Evolutionary conservation across 352 stramenopile species (phyloP).

Genomic region (Pythium scleroteichum): DNA sequence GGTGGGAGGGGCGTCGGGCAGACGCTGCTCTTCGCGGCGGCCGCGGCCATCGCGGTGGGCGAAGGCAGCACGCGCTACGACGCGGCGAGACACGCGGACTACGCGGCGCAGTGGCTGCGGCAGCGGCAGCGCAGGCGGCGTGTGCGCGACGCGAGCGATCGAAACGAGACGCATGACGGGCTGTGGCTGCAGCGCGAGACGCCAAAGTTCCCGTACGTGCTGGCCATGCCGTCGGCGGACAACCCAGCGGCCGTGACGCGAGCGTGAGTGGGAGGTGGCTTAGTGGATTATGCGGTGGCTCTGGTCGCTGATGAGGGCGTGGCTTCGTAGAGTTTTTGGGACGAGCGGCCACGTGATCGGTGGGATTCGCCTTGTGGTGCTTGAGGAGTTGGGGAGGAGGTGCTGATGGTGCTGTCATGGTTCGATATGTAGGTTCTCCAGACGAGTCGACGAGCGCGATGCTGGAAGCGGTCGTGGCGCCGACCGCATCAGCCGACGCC

Average conservation of each 20-base stretch:
- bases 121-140: slow-evolving; percentile 2
- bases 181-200: slow-evolving; percentile 50
- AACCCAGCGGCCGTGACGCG: slow-evolving; percentile 26
- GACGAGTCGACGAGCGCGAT: slow-evolving; percentile 37
- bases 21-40: slow-evolving; percentile 30
- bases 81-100: slow-evolving; percentile 31
- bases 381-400: neutral
- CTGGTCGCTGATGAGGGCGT: neutral
- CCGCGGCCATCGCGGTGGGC: slow-evolving; percentile 30
- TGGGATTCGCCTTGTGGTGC: too few species aligned
- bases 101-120: slow-evolving; percentile 44
- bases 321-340: slow-evolving; percentile 6
- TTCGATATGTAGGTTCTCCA: slow-evolving; percentile 43
- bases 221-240: slow-evolving; percentile 60
- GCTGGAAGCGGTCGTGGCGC: slow-evolving; percentile 33
- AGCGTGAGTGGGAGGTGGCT: slow-evolving; percentile 23
- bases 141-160: slow-evolving; percentile 4
- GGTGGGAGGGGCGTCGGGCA: too few species aligned
- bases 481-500: slow-evolving; percentile 27
- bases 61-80: slow-evolving; percentile 50
- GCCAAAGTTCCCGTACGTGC: slow-evolving; percentile 67
- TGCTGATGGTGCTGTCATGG: neutral
- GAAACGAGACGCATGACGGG: slow-evolving; percentile 6
- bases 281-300: too few species aligned
- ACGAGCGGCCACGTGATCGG: slow-evolving; percentile 13